Percentiles rank a stretch among this genome's conserved stretches.
phyloP scores from a whole-genome alignment of 2,329 filamentous ascomycete genomes.

The Bertia moriformis region DNA sequence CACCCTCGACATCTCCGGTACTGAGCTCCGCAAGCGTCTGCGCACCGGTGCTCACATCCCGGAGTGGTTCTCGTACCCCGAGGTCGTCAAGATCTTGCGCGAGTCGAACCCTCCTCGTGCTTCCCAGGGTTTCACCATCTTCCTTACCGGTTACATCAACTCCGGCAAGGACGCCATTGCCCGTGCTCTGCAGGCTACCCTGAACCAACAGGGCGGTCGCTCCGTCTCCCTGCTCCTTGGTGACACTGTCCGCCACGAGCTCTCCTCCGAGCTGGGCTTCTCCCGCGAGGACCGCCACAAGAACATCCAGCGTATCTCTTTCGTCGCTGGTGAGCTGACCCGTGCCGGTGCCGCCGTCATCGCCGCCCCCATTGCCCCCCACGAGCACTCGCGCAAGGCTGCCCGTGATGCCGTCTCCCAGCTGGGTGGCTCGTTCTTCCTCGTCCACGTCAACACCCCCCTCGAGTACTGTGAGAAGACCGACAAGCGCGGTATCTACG shows the following conservation, averaged over 20 bases:
- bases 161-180: slow-evolving; percentile 93
- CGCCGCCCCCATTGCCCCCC: slow-evolving; percentile 88
- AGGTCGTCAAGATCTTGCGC: slow-evolving; percentile 89
- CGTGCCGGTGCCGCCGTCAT: slow-evolving; percentile 88
- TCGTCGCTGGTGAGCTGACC: slow-evolving; percentile 89
- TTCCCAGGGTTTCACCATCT: slow-evolving; percentile 92
- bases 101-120: slow-evolving; percentile 88
- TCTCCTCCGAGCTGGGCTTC: slow-evolving; percentile 92
- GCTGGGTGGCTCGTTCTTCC: slow-evolving; percentile 71
- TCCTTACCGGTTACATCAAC: slow-evolving; percentile 95
- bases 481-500: slow-evolving; percentile 83
- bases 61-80: slow-evolving; percentile 99
- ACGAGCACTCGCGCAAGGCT: slow-evolving; percentile 61
- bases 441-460: slow-evolving; percentile 85
- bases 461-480: slow-evolving; percentile 91
- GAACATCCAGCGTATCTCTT: slow-evolving; percentile 92
- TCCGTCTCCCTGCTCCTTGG: slow-evolving; percentile 88
- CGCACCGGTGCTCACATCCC: slow-evolving; percentile 87
- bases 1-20: slow-evolving; percentile 76
- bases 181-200: slow-evolving; percentile 84
- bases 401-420: slow-evolving; percentile 78
- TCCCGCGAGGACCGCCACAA: slow-evolving; percentile 79
- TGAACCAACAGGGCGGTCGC: slow-evolving; percentile 94
- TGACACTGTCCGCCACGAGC: slow-evolving; percentile 84
- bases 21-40: slow-evolving; percentile 82